Percentiles rank a stretch among this genome's conserved stretches.
phyloP scores from a whole-genome alignment of 805 yeast species.

The Citeromyces matritensis region DNA sequence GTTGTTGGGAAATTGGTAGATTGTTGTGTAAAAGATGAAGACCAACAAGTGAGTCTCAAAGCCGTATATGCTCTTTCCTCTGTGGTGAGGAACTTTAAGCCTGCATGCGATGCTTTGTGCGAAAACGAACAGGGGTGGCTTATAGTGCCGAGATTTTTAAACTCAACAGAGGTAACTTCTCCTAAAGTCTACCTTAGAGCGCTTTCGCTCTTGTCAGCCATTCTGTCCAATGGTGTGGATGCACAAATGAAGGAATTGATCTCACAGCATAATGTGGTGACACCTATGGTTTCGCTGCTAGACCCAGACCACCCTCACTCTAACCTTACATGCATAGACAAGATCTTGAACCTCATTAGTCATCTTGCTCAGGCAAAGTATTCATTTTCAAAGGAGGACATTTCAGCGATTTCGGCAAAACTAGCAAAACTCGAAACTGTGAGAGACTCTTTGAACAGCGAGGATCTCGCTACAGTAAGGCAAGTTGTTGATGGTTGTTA shows the following conservation, averaged over 20 bases:
- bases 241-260: constrained; percentile 14
- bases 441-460: constrained; percentile 34
- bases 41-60: constrained; percentile 32
- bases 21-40: constrained; percentile 15
- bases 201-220: constrained; percentile 42
- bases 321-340: constrained; percentile 39
- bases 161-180: constrained; percentile 4
- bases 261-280: constrained; percentile 19
- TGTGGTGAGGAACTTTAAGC: constrained; percentile 50
- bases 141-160: constrained; percentile 17
- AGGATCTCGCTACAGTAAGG: constrained; percentile 35
- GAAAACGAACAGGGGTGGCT: constrained; percentile 49
- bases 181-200: constrained; percentile 35
- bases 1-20: constrained; percentile 31
- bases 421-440: constrained; percentile 22
- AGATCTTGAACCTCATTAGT: constrained; percentile 32
- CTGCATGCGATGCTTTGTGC: constrained; percentile 36
- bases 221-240: constrained; percentile 35
- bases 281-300: constrained; percentile 18
- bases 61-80: constrained; percentile 69
- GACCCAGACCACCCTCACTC: constrained; percentile 15
- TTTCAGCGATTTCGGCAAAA: constrained; percentile 16
- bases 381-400: constrained; percentile 28
- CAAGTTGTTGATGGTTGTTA: constrained; percentile 15
- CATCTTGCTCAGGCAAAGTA: constrained; percentile 28